A percentile compares a stretch with the other conserved stretches of the same genome.
Evolutionary conservation across 2,329 filamentous ascomycete species (phyloP).

Genomic region (Pseudohalonectria lignicola): DNA sequence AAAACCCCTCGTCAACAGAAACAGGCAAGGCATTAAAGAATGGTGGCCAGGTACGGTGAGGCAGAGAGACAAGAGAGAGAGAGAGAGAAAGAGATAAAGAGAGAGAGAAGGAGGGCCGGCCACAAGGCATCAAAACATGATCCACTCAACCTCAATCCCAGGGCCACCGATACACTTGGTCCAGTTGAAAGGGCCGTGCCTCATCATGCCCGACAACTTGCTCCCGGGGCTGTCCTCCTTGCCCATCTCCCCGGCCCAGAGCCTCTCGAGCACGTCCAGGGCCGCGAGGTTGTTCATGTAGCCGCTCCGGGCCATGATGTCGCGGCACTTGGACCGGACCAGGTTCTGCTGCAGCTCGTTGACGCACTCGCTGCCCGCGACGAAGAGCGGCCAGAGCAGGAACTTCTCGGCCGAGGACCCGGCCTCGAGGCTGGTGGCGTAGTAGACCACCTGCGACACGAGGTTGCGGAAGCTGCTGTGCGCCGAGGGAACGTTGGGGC

Average conservation of each 20-base stretch:
- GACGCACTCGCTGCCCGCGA: constrained; percentile 81
- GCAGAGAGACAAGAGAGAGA: background rate
- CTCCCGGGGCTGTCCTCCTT: constrained; percentile 21
- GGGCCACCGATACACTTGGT: constrained; percentile 44
- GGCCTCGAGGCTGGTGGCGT: constrained; percentile 67
- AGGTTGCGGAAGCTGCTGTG: constrained; percentile 74
- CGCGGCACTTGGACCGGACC: constrained; percentile 69
- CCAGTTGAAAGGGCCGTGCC: constrained; percentile 46
- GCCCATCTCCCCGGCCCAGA: constrained; percentile 49
- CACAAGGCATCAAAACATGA: constrained; percentile 44
- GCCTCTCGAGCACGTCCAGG: constrained; percentile 72
- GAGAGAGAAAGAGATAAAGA: background rate
- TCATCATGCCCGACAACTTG: constrained; percentile 19
- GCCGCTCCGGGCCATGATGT: constrained; percentile 79
- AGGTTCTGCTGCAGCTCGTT: constrained; percentile 68
- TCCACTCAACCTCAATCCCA: constrained; percentile 52
- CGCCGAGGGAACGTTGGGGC: constrained; percentile 60
- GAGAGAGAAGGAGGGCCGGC: background rate
- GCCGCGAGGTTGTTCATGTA: constrained; percentile 90
- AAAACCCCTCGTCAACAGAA: background rate
- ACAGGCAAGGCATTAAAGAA: too few relatives aligned
- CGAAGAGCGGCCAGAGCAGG: constrained; percentile 85
- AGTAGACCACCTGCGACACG: constrained; percentile 72
- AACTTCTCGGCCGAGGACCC: constrained; percentile 73
- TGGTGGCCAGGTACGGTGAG: too few relatives aligned